Evolutionary conservation across 805 yeast species (phyloP), one percentile per base, ranked within the genome.

Genomic region (Candida manassasensis): DNA sequence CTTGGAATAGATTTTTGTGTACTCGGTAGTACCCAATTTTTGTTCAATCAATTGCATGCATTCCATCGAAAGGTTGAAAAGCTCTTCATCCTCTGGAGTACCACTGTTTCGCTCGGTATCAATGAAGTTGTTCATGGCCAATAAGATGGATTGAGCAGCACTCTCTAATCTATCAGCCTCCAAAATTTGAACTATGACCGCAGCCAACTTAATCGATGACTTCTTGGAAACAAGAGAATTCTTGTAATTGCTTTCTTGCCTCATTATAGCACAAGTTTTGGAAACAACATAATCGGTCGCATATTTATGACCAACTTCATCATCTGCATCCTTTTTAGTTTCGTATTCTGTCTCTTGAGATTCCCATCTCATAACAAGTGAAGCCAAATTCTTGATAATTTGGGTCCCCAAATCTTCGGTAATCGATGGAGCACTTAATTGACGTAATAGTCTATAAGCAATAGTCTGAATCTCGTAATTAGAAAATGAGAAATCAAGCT

Each of bases 351-450:
- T 65, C 9, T 64, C 40, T 4, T 67, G 53, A 16, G 57, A 48
- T 19, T 74, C 69, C 95, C 95, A 88, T 36, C 60, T 59, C 57
- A 71, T 69, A 5, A 81, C 65, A 19, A 86, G 67, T 24, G 66
- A 54, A 1, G 81, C 79, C 42, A 89, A 56, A 41, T 81, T 81
- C 54, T 81, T 84, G 15, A 83, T 77, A 19, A 75, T 68, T 51
- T 80, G 83, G 12, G 68, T 54, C 0, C 84, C 83, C 37, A 87
- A 63, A 0, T 70, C 74, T 34, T 78, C 80, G 3, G 83, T 60
- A 18, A 88, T 67, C 5, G 72, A 58, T 2, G 96, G 93, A 2
- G 96, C 96, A 17, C 83, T 77, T 32, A 90, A 61, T 63, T 86
- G 96, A 49, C 89, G 83, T 40, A 87, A 67, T 24, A 75, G 60